Conservation (phyloP, 768 basidiomycete species). For the Paxillus ammoniavirescens region DNA sequence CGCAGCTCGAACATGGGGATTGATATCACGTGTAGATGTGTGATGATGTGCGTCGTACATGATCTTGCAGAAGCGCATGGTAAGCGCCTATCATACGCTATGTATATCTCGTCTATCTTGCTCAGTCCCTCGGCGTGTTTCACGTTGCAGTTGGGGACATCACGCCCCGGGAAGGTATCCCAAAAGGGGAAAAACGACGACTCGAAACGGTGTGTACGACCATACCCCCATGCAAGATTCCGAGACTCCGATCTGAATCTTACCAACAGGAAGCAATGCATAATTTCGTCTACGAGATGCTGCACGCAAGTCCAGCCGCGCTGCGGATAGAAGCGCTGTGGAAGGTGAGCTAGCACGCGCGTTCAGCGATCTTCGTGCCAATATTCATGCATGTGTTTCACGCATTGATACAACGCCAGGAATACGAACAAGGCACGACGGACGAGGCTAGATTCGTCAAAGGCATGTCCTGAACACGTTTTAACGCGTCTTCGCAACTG, state of each 20-base stretch:
- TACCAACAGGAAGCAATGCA: constrained; percentile 77
- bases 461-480: constrained; percentile 40
- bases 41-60: constrained; percentile 90
- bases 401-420: constrained; percentile 40
- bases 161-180: constrained; percentile 82
- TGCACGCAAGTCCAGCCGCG: constrained; percentile 72
- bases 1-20: neutral
- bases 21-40: constrained; percentile 71
- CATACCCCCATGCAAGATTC: neutral
- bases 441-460: constrained; percentile 85
- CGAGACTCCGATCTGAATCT: neutral
- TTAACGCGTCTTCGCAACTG: neutral
- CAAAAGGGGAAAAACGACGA: constrained; percentile 74
- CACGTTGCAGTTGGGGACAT: constrained; percentile 82
- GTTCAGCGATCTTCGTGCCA: neutral
- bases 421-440: constrained; percentile 77
- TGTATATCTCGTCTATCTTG: neutral
- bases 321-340: constrained; percentile 68
- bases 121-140: neutral
- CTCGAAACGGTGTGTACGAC: constrained; percentile 60
- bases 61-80: constrained; percentile 96
- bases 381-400: neutral
- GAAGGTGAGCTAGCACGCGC: constrained; percentile 45
- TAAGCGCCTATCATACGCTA: constrained; percentile 20
- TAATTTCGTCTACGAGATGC: constrained; percentile 85